Percentiles rank a stretch among this genome's conserved stretches.
Conservation (phyloP, 441 rosid species). For the Iberis amara region DNA sequence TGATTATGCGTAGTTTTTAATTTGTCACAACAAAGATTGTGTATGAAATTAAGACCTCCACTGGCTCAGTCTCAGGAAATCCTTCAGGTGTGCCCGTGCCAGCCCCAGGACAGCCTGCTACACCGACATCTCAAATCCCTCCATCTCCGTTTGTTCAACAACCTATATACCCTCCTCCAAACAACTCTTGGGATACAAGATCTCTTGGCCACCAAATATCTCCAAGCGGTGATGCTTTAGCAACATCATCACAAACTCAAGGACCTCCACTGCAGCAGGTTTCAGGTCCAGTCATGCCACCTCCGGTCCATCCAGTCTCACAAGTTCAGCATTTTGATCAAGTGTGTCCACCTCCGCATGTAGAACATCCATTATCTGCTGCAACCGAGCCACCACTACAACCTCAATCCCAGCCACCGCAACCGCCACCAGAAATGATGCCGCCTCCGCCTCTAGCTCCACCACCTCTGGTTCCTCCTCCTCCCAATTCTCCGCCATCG, state of each 20-base stretch:
- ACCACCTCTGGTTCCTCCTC: conserved; percentile 68
- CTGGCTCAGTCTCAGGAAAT: conserved; percentile 46
- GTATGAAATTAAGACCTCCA: conserved; percentile 41
- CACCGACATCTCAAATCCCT: conserved; percentile 63
- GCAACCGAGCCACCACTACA: conserved; percentile 43
- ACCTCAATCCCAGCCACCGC: conserved; percentile 41
- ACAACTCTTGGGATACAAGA: conserved; percentile 73
- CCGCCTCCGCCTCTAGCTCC: conserved; percentile 46
- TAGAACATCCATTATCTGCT: conserved; percentile 46
- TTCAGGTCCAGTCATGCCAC: conserved; percentile 64
- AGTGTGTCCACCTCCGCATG: conserved; percentile 43
- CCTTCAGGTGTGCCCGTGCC: conserved; percentile 47
- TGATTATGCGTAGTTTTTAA: conserved; percentile 22
- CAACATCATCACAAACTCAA: conserved; percentile 33
- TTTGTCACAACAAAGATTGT: conserved; percentile 12
- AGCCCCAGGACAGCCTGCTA: conserved; percentile 51
- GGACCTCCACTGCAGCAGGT: conserved; percentile 30
- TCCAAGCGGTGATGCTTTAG: conserved; percentile 47
- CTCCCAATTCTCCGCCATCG: conserved; percentile 76
- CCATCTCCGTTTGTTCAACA: conserved; percentile 65
- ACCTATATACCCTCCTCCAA: conserved; percentile 60
- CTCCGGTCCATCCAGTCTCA: conserved; percentile 72
- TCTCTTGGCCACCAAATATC: conserved; percentile 54
- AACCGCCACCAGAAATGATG: conserved; percentile 37
- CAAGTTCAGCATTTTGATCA: conserved; percentile 66